Base-by-base conservation (phyloP, 371 early-diverging fungal species). In the Mortierella sp. region DNA sequence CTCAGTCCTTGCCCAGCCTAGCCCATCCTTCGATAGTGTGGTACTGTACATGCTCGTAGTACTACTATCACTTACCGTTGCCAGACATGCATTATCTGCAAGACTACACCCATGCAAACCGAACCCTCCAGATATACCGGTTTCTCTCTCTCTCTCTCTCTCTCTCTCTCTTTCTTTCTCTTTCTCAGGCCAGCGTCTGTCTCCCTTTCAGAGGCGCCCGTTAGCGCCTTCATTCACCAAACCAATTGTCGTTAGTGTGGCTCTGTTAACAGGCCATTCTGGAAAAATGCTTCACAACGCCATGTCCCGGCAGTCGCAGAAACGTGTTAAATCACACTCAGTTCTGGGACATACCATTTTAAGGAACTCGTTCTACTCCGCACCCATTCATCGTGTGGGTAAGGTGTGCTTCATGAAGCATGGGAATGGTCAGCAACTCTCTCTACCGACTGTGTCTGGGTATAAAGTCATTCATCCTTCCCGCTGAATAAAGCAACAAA, bases 311-410 rank as follows among this genome's bases (percentile, higher is more conserved):
- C 6, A 40, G 43, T 40, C 43, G 43, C 43, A 40, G 43, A 40
- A 40, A 40, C 16, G 11, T 16, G 10, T 14, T 67, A 37, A 37
- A 37, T 8, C 34, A 9, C 37, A 34, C 31, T 64, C 37, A 13
- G 61, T 61, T 34, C 19, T 61, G 61, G 61, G 28, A 54, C n/a
- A 28, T 34, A 61, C 61, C 61, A 61, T 34, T 16, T 61, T 61
- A 61, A 31, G 19, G 34, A 21, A 24, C 10, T 37, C 19, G 64
- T 37, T 67, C 16, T 37, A 67, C 40, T 67, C 37, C 64, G 64
- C 64, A 37, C 21, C 24, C 37, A 21, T 37, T 37, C 34, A 34
- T 37, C 21, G 40, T 10, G 43, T 40, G 43, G 43, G 43, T 40
- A 40, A 40, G 43, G 4, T 40, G 43, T 6, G 6, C 6, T 40